Evolutionary conservation across 1,139 yeast genomes (phyloP), one percentile per base, ranked within the genome.

Genomic region (Saccharomyces pastorianus): DNA sequence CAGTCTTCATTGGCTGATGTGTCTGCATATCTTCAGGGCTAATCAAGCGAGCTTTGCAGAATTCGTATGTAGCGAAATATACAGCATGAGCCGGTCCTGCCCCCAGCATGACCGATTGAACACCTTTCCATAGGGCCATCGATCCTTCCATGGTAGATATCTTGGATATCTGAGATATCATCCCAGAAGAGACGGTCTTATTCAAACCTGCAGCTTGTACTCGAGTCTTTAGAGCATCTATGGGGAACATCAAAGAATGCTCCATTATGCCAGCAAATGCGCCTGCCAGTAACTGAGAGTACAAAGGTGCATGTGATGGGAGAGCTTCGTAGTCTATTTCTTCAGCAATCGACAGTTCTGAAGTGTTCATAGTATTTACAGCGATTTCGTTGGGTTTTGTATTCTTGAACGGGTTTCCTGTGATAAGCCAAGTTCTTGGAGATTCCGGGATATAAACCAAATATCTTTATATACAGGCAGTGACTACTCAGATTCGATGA

Each of bases 31-130:
- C 67, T 31, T 66, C 62, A 20, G 62, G 64, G 29, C 67, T 62
- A 46, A 67, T 67, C 41, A 73, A 57, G 23, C 57, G 53, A 26
- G 63, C 51, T 70, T 91, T 91, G 56, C 93, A 80, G 49, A 84
- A 79, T 72, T 93, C 99, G 72, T 91, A 95, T 6, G 95, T 96
- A n/a, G 93, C 86, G 71, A 91, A 93, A 73, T 95, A 95, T 14
- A 95, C 88, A 1, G 99, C 99, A 73, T 93, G 99, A 7, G 99
- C 98, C 1, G 99, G 99, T 4, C 99, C 99, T n/a, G 99, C 98
- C 47, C 99, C 99, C 59, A 93, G 69, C 8, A 91, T 83, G 59
- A 95, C 96, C 1, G 96, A 88, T 14, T 93, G 84, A 34, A 93
- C 90, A 56, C 99, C 99, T 67, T 96, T 78, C 96, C 98, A 93